Conservation (phyloP, 2,329 filamentous ascomycete genomes). For the Madurella mycetomatis region DNA sequence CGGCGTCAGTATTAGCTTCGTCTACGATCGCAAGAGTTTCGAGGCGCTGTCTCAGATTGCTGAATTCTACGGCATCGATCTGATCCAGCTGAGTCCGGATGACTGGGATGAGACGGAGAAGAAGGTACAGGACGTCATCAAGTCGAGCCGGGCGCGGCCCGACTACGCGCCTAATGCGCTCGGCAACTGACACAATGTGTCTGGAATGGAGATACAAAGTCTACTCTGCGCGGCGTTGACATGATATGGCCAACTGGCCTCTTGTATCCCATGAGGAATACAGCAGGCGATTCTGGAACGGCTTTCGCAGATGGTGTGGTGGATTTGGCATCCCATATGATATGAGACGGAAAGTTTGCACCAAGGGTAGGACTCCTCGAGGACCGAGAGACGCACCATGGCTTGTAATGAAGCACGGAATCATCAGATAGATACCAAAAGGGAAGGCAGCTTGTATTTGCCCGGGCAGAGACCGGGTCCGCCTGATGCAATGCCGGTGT, state of each 20-base stretch:
- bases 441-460: constrained; percentile 7
- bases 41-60: constrained; percentile 75
- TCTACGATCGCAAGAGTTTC: constrained; percentile 81
- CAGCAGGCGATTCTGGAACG: neutral
- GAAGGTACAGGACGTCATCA: constrained; percentile 41
- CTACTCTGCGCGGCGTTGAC: neutral
- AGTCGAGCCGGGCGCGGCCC: constrained; percentile 25
- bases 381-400: constrained; percentile 2
- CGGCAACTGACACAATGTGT: constrained; percentile 6
- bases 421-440: constrained; percentile 24
- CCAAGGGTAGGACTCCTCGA: constrained; percentile 5
- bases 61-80: constrained; percentile 71
- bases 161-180: constrained; percentile 30
- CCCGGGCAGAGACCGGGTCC: neutral
- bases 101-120: constrained; percentile 91
- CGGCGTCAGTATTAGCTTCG: constrained; percentile 91
- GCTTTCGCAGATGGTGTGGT: neutral
- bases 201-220: neutral
- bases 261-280: neutral
- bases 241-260: neutral
- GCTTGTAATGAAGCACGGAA: constrained; percentile 14
- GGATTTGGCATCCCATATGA: constrained; percentile 9
- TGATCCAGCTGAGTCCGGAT: constrained; percentile 73
- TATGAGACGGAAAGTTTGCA: constrained; percentile 6
- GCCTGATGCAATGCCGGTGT: too few species aligned